Percentiles rank a stretch among this genome's conserved stretches.
phyloP scores from a whole-genome alignment of 208 protist species.

The Trichomonas vaginalis region DNA sequence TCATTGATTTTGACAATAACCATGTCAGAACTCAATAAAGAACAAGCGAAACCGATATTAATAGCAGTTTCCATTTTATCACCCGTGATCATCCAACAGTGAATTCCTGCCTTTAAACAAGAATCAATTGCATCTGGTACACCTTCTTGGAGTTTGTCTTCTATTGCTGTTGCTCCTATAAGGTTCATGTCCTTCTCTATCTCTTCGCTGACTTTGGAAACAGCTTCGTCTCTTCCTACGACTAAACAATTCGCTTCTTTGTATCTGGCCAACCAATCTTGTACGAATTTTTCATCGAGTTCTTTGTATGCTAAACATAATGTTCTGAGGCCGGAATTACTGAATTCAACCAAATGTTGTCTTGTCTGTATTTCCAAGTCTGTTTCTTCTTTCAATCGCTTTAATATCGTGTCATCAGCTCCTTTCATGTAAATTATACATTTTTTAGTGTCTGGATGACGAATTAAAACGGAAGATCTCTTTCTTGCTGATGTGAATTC shows the following conservation, averaged over 20 bases:
- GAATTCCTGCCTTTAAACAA: constrained; percentile 52
- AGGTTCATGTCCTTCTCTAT: constrained; percentile 24
- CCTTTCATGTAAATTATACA: constrained; percentile 30
- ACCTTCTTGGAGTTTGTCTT: constrained; percentile 71
- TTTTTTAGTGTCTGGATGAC: background rate
- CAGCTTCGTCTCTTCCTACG: background rate
- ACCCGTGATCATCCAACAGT: constrained; percentile 93
- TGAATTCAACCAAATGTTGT: background rate
- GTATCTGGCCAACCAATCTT: background rate
- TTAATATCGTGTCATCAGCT: constrained; percentile 21
- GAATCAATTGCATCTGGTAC: constrained; percentile 54
- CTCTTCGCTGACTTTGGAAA: constrained; percentile 22
- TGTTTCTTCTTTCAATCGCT: background rate
- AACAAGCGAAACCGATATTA: constrained; percentile 50
- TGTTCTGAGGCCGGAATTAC: background rate
- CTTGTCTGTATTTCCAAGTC: background rate
- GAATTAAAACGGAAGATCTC: constrained; percentile 22
- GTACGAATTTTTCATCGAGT: background rate
- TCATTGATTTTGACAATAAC: background rate
- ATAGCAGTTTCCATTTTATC: constrained; percentile 88
- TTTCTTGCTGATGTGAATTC: constrained; percentile 31
- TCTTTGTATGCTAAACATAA: background rate
- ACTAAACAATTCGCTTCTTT: constrained; percentile 23
- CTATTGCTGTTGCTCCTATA: constrained; percentile 32
- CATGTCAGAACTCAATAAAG: constrained; percentile 31